Conservation (phyloP, 805 yeast genomes). For the Lipomyces kockii region DNA sequence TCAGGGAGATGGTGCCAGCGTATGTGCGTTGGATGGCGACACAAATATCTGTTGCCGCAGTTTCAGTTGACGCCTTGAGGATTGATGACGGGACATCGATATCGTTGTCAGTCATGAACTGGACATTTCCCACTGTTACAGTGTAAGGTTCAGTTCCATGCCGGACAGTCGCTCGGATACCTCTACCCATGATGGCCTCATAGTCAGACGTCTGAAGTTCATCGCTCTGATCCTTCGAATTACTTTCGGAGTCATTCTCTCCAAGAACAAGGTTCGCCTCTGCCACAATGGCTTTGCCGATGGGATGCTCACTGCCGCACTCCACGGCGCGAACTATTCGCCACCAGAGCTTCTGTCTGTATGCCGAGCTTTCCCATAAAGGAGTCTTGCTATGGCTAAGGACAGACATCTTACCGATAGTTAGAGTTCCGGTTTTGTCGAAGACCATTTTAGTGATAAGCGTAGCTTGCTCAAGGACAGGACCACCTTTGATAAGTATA, state of each 20-base stretch:
- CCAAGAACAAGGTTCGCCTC: slow-evolving; percentile 41
- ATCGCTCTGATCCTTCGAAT: background rate
- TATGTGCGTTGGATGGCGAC: slow-evolving; percentile 62
- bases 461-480: slow-evolving; percentile 74
- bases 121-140: slow-evolving; percentile 61
- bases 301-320: slow-evolving; percentile 80
- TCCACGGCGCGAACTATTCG: slow-evolving; percentile 64
- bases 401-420: slow-evolving; percentile 77
- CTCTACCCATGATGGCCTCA: slow-evolving; percentile 44
- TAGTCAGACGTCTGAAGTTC: slow-evolving; percentile 36
- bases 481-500: slow-evolving; percentile 91
- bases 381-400: slow-evolving; percentile 25
- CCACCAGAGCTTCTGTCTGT: slow-evolving; percentile 52
- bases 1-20: slow-evolving; percentile 67
- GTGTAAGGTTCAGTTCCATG: slow-evolving; percentile 35
- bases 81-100: slow-evolving; percentile 30
- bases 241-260: slow-evolving; percentile 3
- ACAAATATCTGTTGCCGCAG: slow-evolving; percentile 56
- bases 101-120: slow-evolving; percentile 46
- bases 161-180: slow-evolving; percentile 43
- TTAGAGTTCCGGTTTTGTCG: slow-evolving; percentile 96
- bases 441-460: slow-evolving; percentile 70
- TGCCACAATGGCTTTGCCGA: slow-evolving; percentile 69
- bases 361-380: slow-evolving; percentile 24
- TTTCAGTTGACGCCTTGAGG: slow-evolving; percentile 37